These are phyloP conservation scores for Naganishia liquefaciens DNA, from an alignment of 1,284 basidiomycete species.

Conservation along the genomic window DNA sequence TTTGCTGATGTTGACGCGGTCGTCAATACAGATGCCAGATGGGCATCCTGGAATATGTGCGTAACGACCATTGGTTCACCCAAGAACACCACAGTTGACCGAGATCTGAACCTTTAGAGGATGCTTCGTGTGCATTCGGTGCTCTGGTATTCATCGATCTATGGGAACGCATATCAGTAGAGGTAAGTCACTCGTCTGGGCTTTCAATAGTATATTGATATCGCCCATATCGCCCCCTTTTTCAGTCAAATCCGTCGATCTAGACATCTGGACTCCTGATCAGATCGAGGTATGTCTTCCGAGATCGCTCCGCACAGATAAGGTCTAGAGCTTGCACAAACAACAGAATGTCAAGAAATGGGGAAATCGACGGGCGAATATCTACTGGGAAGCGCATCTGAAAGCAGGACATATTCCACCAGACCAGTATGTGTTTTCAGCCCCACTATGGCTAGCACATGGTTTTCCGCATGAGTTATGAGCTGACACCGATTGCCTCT, in stretches of 20 bases:
- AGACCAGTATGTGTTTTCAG: constrained; percentile 73
- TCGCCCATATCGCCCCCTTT: not conserved
- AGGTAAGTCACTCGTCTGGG: constrained; percentile 43
- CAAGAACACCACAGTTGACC: not conserved
- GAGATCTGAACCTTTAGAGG: constrained; percentile 59
- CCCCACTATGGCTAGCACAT: too few species aligned
- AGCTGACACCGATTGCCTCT: too few species aligned
- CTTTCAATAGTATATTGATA: not conserved
- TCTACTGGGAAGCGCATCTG: constrained; percentile 97
- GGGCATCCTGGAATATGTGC: constrained; percentile 97
- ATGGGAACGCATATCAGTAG: constrained; percentile 98
- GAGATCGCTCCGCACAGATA: not conserved
- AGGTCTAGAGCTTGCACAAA: not conserved
- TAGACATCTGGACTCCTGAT: constrained; percentile 96
- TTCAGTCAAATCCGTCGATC: constrained; percentile 92
- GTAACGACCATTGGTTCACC: constrained; percentile 38
- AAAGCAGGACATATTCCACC: constrained; percentile 89
- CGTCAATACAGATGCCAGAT: constrained; percentile 74
- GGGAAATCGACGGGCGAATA: constrained; percentile 88
- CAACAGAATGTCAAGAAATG: constrained; percentile 80
- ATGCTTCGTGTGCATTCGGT: constrained; percentile 92
- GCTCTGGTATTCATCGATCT: constrained; percentile 95
- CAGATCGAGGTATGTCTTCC: constrained; percentile 79
- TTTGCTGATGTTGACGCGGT: too few species aligned
- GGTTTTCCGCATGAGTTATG: too few species aligned